A percentile compares a stretch with the other conserved stretches of the same genome.
phyloP scores from a whole-genome alignment of 1,284 basidiomycete species.

The Mycena sp. region DNA sequence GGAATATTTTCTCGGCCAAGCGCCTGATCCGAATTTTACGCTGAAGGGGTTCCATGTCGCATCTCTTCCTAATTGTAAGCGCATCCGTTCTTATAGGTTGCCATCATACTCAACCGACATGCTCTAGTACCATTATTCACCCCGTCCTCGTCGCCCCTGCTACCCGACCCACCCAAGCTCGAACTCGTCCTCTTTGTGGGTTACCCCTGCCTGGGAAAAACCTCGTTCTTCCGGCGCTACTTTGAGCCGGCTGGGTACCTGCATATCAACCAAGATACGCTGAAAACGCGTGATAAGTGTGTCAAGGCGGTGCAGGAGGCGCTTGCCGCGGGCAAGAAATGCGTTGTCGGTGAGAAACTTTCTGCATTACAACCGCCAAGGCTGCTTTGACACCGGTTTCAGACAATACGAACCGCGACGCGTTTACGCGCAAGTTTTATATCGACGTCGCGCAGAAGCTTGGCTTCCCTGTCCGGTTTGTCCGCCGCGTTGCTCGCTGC shows the following conservation, averaged over 20 bases:
- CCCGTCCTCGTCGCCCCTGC: slow-evolving; percentile 70
- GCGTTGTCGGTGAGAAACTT: slow-evolving; percentile 74
- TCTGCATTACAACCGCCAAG: not conserved
- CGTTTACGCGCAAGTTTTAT: slow-evolving; percentile 74
- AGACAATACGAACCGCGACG: slow-evolving; percentile 91
- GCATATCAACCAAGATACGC: slow-evolving; percentile 89
- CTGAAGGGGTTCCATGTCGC: slow-evolving; percentile 61
- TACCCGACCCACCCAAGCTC: slow-evolving; percentile 52
- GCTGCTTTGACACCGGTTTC: not conserved
- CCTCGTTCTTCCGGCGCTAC: slow-evolving; percentile 77
- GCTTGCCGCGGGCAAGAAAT: slow-evolving; percentile 66
- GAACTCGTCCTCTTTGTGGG: slow-evolving; percentile 90
- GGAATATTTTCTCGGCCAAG: slow-evolving; percentile 83
- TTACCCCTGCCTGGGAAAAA: slow-evolving; percentile 89
- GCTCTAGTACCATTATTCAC: slow-evolving; percentile 65
- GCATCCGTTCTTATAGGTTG: not conserved
- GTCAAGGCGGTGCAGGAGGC: slow-evolving; percentile 69
- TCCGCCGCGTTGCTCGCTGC: not conserved
- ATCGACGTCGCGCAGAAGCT: slow-evolving; percentile 69
- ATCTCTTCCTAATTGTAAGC: slow-evolving; percentile 13
- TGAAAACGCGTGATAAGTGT: slow-evolving; percentile 81
- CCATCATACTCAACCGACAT: too few species aligned
- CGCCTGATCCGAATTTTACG: slow-evolving; percentile 54
- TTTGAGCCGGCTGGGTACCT: slow-evolving; percentile 78
- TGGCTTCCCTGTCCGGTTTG: slow-evolving; percentile 66